Base-by-base conservation (phyloP, 140 eudicot species). In the Erigeron philadelphicus region DNA sequence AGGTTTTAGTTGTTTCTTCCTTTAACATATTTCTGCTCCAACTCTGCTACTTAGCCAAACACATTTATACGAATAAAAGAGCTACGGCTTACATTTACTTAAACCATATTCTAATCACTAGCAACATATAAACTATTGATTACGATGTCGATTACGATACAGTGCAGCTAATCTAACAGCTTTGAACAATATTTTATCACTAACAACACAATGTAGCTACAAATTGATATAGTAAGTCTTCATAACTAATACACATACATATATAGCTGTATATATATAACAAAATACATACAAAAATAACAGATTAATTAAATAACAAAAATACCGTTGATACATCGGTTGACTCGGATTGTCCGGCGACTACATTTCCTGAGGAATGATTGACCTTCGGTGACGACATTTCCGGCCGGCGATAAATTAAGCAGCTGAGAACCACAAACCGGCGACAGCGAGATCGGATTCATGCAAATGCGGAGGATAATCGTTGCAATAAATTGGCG, bases 311-410 rank as follows among this genome's bases (percentile, higher is more conserved):
- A 10, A 31, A 31, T 12, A 23, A 58, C 7, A n/a, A 72, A 12
- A 44, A 40, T 76, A 83, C 84, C 89, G 44, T 75, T 40, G 74
- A 62, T 54, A 7, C 72, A 68, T 61, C 80, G 17, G 78, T 72
- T 61, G 76, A 82, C 9, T 81, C 86, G 71, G 86, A 83, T 83
- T 70, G 59, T 21, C 21, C 49, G 43, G 72, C 76, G 41, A 44
- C 73, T 64, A 77, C 83, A 65, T 76, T 69, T 75, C 81, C 79
- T 11, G 76, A 66, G 23, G 80, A 75, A 45, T 70, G 81, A 63
- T 82, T 65, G 70, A 74, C 75, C 50, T 77, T 77, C 63, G 88
- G 68, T 75, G 82, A 66, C 76, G 88, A 85, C 95, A 85, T 85
- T 85, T 84, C 73, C 87, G 73, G 77, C 63, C 87, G 75, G 46